Evolutionary conservation across 352 stramenopile species (phyloP), one percentile per base, ranked within the genome.

Genomic region (Lagenidium sp.): DNA sequence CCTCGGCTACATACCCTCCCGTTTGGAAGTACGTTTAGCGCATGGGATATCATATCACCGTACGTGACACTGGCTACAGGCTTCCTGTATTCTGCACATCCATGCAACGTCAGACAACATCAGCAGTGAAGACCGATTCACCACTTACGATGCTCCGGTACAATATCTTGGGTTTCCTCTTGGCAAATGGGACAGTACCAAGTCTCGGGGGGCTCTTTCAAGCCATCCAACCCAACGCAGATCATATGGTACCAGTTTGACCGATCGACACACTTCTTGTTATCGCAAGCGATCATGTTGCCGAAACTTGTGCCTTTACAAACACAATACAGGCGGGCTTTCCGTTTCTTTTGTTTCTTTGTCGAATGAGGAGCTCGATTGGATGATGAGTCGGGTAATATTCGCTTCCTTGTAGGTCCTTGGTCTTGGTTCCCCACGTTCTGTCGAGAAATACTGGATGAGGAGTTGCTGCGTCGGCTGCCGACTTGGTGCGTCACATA

Each of bases 41-140:
- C 79, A 49, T 90, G 73, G 30, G 79, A 81, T 46, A 95, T 95
- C 82, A 95, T 95, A 55, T 94, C 81, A 20, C 76, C 71, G 44
- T 94, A 94, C 24, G 79, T 94, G 39, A 84, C 69, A 52, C 74
- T 91, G 6, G 76, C 72, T 12, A 80, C 73, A 3, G 78, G 78
- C 44, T 90, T 90, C 35, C 78, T 72, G 47, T 82, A 90, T 56
- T 86, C 77, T 89, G 43, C 1, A 12, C n/a, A n/a, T n/a, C n/a
- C n/a, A n/a, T n/a, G n/a, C n/a, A n/a, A n/a, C n/a, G n/a, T 40
- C 21, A 6, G 3, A 11, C n/a, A 24, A 25, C 3, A 36, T 44
- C 16, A 13, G 4, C 7, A 21, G 7, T 25, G 37, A 47, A 6
- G 19, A 15, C 23, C 22, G 12, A 22, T 26, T 15, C 3, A 6